Base-by-base conservation (phyloP, 441 rosid genomes). In the Populus hybrid region DNA sequence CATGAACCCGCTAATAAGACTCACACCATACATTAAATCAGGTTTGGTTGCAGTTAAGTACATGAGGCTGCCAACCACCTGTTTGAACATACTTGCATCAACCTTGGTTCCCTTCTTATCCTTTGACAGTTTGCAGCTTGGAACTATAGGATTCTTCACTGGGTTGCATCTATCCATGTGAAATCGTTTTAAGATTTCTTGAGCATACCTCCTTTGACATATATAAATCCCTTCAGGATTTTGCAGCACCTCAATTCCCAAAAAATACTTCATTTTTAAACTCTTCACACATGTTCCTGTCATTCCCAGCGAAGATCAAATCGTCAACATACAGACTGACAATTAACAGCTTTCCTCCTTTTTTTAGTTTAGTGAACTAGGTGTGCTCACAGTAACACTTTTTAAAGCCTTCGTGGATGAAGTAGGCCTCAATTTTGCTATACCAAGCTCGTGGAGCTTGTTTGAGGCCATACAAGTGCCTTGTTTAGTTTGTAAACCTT, bases 171-270 rank as follows among this genome's bases (percentile, higher is more conserved):
- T 5, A 4, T 75, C 12, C 33, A 64, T 63, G 1, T 9, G 29
- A 75, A 75, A 75, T 8, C 3, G n/a, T 28, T 75, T n/a, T 2
- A 74, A 29, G 31, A 74, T 11, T 64, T 74, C 71, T 9, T 21
- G 1, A 9, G 61, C 71, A 64, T 74, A 74, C 33, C 35, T 74
- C 33, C 10, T 74, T 40, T 74, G 74, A 66, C 64, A 14, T 16
- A 56, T 16, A 56, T 3, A 18, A 14, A 56, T 56, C 20, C 61
- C 61, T 4, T 18, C 61, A 53, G 5, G 4, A 53, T 10, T 10
- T 53, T 53, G 1, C 5, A 53, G 16, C 7, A 53, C 18, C 33
- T 31, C 5, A 4, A 33, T 1, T 7, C 36, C 36, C 6, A 5
- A 1, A 33, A 33, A 33, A 33, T 33, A 5, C 6, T 7, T 33